These are phyloP conservation scores for Senna tora DNA, from an alignment of 306 rosid genomes.

Conservation along the genomic window DNA sequence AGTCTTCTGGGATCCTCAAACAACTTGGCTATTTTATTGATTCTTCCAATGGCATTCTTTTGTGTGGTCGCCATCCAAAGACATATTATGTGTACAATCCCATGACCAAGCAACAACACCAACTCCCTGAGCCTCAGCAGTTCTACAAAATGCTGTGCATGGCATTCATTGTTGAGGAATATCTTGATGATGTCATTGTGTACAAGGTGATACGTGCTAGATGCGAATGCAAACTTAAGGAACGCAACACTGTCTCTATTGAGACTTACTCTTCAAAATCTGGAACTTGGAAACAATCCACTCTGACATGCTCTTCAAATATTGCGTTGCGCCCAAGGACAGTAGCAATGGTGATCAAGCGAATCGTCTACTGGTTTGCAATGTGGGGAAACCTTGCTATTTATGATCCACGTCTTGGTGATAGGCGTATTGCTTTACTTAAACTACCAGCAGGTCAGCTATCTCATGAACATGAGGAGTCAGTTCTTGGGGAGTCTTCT, in stretches of 20 bases:
- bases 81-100: constrained; percentile 63
- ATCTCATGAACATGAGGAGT: constrained; percentile 64
- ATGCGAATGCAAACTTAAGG: constrained; percentile 62
- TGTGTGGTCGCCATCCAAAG: constrained; percentile 75
- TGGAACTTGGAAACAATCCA: constrained; percentile 70
- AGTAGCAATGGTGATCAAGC: constrained; percentile 62
- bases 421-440: constrained; percentile 51
- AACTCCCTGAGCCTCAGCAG: constrained; percentile 71
- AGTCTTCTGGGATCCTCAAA: constrained; percentile 57
- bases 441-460: constrained; percentile 61
- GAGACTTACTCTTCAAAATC: constrained; percentile 81
- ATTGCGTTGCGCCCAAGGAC: constrained; percentile 69
- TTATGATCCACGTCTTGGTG: constrained; percentile 71
- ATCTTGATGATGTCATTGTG: constrained; percentile 37
- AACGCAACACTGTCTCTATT: constrained; percentile 63
- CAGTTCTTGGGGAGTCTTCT: constrained; percentile 70
- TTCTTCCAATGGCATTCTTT: constrained; percentile 65
- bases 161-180: constrained; percentile 62
- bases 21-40: constrained; percentile 72
- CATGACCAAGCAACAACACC: constrained; percentile 48
- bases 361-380: constrained; percentile 75
- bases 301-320: constrained; percentile 60
- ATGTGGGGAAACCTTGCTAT: constrained; percentile 67
- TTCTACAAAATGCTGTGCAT: constrained; percentile 65
- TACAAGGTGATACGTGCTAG: constrained; percentile 77